phyloP scores from a whole-genome alignment of 805 yeast species.

The Starmerella apicola region DNA sequence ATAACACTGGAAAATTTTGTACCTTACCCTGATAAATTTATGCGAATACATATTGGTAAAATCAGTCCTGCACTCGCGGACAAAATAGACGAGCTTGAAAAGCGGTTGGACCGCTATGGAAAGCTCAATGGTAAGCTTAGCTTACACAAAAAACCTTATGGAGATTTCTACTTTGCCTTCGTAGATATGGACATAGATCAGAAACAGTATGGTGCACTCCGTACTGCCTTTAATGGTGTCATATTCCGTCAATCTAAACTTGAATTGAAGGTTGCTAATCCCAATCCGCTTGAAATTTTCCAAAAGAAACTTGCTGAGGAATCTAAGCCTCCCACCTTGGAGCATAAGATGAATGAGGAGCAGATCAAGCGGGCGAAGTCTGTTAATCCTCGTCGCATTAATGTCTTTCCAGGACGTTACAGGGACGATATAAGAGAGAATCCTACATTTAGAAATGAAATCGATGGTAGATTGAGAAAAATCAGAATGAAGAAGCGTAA shows the following conservation, averaged over 20 bases:
- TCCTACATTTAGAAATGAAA: slow-evolving; percentile 49
- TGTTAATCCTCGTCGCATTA: slow-evolving; percentile 24
- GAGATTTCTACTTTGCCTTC: slow-evolving; percentile 51
- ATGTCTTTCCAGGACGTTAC: slow-evolving; percentile 45
- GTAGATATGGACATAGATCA: slow-evolving; percentile 44
- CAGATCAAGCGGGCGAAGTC: slow-evolving; percentile 29
- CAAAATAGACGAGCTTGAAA: slow-evolving; percentile 35
- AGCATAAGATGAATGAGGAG: slow-evolving; percentile 20
- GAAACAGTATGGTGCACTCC: slow-evolving; percentile 38
- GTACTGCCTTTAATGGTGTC: slow-evolving; percentile 52
- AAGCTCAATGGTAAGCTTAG: slow-evolving; percentile 36
- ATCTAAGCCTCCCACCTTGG: slow-evolving; percentile 35
- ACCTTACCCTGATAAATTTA: too few relatives aligned
- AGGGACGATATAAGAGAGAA: slow-evolving; percentile 40
- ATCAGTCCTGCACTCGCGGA: slow-evolving; percentile 43
- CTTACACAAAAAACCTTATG: slow-evolving; percentile 42
- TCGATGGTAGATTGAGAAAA: slow-evolving; percentile 45
- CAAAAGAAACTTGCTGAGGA: slow-evolving; percentile 31
- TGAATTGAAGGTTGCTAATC: slow-evolving; percentile 45
- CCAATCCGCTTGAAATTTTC: slow-evolving; percentile 43
- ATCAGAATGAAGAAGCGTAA: slow-evolving; percentile 59
- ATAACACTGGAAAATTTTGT: too few relatives aligned
- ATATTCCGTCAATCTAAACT: slow-evolving; percentile 63
- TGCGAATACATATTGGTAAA: slow-evolving; percentile 54
- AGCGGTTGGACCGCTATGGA: slow-evolving; percentile 57